Evolutionary conservation across 2,329 filamentous ascomycete genomes (phyloP), one percentile per base, ranked within the genome.

Genomic region (Simplicillium sp.): DNA sequence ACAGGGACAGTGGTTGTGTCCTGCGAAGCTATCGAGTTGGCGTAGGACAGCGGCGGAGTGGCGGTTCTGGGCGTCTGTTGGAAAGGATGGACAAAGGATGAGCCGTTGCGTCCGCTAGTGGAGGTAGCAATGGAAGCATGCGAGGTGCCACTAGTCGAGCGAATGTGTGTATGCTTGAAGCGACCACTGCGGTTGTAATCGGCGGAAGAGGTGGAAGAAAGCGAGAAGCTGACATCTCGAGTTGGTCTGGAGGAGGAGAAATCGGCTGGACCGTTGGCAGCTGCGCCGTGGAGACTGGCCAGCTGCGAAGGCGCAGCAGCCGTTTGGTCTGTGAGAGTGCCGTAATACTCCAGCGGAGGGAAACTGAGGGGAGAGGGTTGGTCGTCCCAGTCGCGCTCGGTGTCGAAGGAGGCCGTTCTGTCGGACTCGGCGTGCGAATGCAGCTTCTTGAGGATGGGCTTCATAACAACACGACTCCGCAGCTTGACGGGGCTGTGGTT

Each of bases 401-500:
- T 57, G 50, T 82, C 78, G 44, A 81, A 58, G 36, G 77, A 81
- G 52, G 69, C 78, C 9, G 20, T 25, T 62, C 78, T 79, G 48
- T 78, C 75, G 48, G 73, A 77, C 37, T 71, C 65, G 29, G 67
- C 60, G 32, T 49, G 48, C 11, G 58, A 55, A 39, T 62, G 60
- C 44, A 73, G 55, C 55, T 79, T 80, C 57, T 78, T 79, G 40
- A 82, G 60, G 35, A 81, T 80, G 9, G 77, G 77, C 58, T 79
- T 80, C 47, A 77, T 72, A 44, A 65, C 64, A 44, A 62, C 62
- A 49, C 68, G 70, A 40, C 60, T 58, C 49, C 65, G 64, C 38
- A 65, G 52, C 55, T 76, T 77, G 52, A n/a, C 15, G 15, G 31
- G 31, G 20, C 20, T 25, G 20, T n/a, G n/a, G n/a, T 25, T 25